A percentile compares a stretch with the other conserved stretches of the same genome.
phyloP scores from a whole-genome alignment of 2,329 filamentous ascomycete species.

The Trichoderma sp. region DNA sequence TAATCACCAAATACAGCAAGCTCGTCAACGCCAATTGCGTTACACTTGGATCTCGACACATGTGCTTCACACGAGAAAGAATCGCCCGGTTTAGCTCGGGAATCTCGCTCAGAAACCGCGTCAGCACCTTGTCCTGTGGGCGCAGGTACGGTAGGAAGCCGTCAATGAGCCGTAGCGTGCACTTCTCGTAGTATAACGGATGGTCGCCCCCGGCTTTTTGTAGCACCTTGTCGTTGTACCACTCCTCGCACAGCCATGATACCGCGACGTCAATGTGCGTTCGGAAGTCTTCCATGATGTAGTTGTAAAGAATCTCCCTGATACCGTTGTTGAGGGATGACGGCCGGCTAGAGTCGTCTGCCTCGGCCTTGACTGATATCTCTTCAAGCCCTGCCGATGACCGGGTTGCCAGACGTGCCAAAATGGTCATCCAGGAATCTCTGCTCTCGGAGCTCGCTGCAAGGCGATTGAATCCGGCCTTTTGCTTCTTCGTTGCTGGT shows the following conservation, averaged over 20 bases:
- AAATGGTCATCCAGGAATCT: conserved; percentile 87
- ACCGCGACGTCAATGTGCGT: conserved; percentile 86
- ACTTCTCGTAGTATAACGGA: conserved; percentile 71
- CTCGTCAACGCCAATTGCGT: conserved; percentile 62
- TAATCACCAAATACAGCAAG: conserved; percentile 64
- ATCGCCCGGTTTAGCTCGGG: conserved; percentile 73
- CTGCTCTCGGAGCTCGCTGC: conserved; percentile 81
- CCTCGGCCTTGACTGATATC: conserved; percentile 56
- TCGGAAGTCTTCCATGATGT: conserved; percentile 89
- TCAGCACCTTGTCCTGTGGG: conserved; percentile 81
- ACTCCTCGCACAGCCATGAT: conserved; percentile 94
- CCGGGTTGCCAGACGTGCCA: conserved; percentile 81
- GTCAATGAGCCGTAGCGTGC: conserved; percentile 78
- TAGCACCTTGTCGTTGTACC: conserved; percentile 78
- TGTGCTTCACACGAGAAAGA: conserved; percentile 66
- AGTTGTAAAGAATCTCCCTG: conserved; percentile 76
- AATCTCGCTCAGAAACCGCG: conserved; percentile 87
- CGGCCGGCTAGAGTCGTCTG: conserved; percentile 42
- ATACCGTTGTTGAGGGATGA: conserved; percentile 64
- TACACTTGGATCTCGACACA: conserved; percentile 65
- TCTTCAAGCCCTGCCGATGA: conserved; percentile 69
- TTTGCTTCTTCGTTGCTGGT: conserved; percentile 56
- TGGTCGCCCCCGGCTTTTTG: conserved; percentile 45
- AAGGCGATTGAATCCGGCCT: conserved; percentile 75
- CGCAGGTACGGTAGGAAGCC: conserved; percentile 90